Evolutionary conservation across 768 basidiomycete species (phyloP), one percentile per base, ranked within the genome.

Genomic region (Boletus reticulatus): DNA sequence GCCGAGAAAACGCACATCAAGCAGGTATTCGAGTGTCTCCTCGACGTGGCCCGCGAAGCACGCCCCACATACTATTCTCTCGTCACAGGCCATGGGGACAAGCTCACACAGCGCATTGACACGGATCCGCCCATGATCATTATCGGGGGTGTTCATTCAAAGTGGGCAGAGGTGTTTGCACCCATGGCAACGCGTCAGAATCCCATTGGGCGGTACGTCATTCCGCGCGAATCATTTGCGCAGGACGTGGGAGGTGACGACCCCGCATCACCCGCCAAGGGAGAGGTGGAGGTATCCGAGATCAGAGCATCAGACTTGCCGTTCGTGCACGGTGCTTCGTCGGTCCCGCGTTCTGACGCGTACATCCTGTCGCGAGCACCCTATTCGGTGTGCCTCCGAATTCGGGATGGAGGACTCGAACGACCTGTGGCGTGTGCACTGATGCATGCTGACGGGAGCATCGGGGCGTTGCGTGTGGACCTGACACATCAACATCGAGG

Each of bases 341-440:
- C 56, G 0, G 12, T 67, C 7, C 57, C 60, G 3, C 67, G 62
- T 27, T 43, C 65, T 0, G 60, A 59, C 5, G 59, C 52, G 31
- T 64, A 66, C 14, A 34, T 69, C 34, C n/a, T 59, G 22, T 69
- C 60, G 17, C 60, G 64, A 8, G 53, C 44, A 20, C 52, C 57
- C n/a, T 57, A 55, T 24, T 67, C 64, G 1, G 62, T 69, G 19
- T 71, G 62, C 24, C 50, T 71, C 59, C 57, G 62, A 22, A 39
- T 24, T 14, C 44, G 41, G 8, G 14, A 24, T 0, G 12, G 45
- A 20, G 37, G 8, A 6, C 17, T 19, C 12, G 44, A 48, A 32
- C 43, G 31, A 11, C 56, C 56, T 17, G 50, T 59, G 3, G 62
- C 55, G 34, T 58, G 57, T 31, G 62, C 37, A 32, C 14, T 67